Base-by-base conservation (phyloP, 2,329 filamentous ascomycete genomes). In the Fusarium longipes region DNA sequence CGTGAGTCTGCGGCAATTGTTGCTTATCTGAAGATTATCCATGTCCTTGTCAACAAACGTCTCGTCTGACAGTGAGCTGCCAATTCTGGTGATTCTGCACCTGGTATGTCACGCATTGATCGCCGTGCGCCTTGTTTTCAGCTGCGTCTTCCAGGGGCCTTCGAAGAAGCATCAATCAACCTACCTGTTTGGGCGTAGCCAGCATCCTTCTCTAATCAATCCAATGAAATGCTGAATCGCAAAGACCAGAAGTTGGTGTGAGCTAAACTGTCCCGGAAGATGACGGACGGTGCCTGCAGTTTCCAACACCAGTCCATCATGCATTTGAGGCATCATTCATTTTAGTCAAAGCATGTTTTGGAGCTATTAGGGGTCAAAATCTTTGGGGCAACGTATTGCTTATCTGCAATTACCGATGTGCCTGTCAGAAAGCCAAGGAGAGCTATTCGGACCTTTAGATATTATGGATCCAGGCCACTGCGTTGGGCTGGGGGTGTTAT, bases 51-150 rank as follows among this genome's bases (percentile, higher is more conserved):
- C 17, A 12, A 40, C 18, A 30, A 9, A 49, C 50, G 49, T 58
- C 43, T 44, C 33, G 24, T 45, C 43, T 58, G 58, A 63, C 51
- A 63, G 12, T 15, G 24, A 58, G 30, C 59, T 63, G 52, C 60
- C 51, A 47, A 36, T 64, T 52, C 33, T 63, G 39, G 43, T 56
- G 35, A 38, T 11, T 25, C 30, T 40, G 35, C 45, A 27, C 43
- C 40, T 32, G 48, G 43, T 33, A 61, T 64, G 60, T 52, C 51
- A 33, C 44, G 52, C 60, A 63, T 63, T 58, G 60, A 61, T 57
- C 60, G 44, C 47, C 56, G 10, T 42, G 58, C 49, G 60, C 59
- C 60, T 64, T 12, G 51, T 57, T 39, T 63, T 63, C 60, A 63
- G 60, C 60, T 63, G 18, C 30, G 25, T n/a, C 43, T 51, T 42